Percentiles rank a stretch among this genome's conserved stretches.
Evolutionary conservation across 805 yeast species (phyloP).

Genomic region (Starmerella scarabaei): DNA sequence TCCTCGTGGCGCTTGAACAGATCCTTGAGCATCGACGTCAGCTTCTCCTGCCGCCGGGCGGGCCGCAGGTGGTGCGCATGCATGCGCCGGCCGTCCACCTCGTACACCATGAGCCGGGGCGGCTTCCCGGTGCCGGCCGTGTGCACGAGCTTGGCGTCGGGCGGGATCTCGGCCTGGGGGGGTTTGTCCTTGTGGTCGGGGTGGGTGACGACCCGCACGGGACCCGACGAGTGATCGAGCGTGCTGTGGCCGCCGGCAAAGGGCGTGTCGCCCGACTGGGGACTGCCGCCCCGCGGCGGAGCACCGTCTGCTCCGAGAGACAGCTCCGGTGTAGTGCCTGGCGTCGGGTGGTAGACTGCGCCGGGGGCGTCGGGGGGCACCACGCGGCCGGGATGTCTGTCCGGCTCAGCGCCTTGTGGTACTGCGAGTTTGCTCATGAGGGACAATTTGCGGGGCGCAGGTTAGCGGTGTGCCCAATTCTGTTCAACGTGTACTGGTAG

Average conservation of each 20-base stretch:
- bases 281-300: neutral
- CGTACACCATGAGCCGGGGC: constrained; percentile 23
- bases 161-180: neutral
- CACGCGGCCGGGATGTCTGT: neutral
- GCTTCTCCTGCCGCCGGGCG: constrained; percentile 37
- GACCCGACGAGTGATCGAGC: neutral
- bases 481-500: no score
- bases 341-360: constrained; percentile 3
- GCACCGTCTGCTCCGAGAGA: neutral
- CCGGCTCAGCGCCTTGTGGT: no score
- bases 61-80: constrained; percentile 72
- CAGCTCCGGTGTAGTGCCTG: neutral
- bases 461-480: no score
- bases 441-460: no score
- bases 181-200: neutral
- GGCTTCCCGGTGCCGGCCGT: constrained; percentile 17
- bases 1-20: constrained; percentile 18
- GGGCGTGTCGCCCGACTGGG: neutral
- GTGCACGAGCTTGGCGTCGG: neutral
- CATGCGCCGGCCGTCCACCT: constrained; percentile 34
- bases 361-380: constrained; percentile 7
- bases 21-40: constrained; percentile 20
- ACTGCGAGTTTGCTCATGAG: no score
- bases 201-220: neutral
- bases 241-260: neutral